phyloP scores from a whole-genome alignment of 768 basidiomycete genomes.

The Suillus paluster region DNA sequence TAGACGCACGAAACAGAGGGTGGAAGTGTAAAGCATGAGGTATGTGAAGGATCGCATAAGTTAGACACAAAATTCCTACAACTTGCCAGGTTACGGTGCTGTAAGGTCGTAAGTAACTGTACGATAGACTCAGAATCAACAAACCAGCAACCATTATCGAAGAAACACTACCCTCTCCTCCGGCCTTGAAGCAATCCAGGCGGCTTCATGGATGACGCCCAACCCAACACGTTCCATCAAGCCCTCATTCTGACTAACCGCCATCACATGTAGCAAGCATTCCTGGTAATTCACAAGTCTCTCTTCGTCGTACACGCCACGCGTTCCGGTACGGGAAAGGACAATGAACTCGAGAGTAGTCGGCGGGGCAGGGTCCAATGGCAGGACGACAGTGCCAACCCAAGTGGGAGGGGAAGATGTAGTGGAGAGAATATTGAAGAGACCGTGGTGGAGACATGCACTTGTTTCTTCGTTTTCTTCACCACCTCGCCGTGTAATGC shows the following conservation, averaged over 20 bases:
- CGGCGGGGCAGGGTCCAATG: background rate
- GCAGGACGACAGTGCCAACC: background rate
- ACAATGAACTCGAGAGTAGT: slow-evolving; percentile 23
- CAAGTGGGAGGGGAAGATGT: background rate
- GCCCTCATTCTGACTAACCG: slow-evolving; percentile 11
- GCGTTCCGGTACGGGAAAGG: slow-evolving; percentile 16
- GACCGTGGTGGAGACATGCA: background rate
- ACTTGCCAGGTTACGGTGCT: background rate
- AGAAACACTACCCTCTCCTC: background rate
- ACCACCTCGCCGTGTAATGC: background rate
- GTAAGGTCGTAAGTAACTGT: too few species aligned
- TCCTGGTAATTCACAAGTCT: slow-evolving; percentile 10
- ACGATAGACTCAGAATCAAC: background rate
- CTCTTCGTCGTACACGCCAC: slow-evolving; percentile 12
- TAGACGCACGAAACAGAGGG: background rate
- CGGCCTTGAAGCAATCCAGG: slow-evolving; percentile 16
- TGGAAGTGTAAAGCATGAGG: too few species aligned
- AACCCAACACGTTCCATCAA: slow-evolving; percentile 25
- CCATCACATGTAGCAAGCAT: slow-evolving; percentile 27
- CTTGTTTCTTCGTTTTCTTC: background rate
- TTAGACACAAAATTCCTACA: too few species aligned
- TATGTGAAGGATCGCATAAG: too few species aligned
- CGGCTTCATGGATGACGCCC: slow-evolving; percentile 21
- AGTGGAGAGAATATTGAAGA: background rate
- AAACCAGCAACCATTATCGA: background rate